phyloP scores from a whole-genome alignment of 768 basidiomycete species.

The Clavulina sp. region DNA sequence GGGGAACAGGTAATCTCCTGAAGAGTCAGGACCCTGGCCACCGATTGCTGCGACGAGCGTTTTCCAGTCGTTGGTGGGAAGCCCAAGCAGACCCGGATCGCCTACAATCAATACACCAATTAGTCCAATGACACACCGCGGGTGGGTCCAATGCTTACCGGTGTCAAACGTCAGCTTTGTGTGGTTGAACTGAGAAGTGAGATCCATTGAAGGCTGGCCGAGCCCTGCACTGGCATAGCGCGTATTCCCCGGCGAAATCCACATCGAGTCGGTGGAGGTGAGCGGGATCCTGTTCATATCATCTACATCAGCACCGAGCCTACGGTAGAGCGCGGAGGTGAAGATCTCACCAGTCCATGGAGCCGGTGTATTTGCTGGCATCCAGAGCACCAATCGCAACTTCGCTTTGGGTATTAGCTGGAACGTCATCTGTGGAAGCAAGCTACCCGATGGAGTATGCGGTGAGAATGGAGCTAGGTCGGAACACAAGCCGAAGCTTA shows the following conservation, averaged over 20 bases:
- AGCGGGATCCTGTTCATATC: background rate
- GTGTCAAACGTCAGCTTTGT: background rate
- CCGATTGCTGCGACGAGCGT: constrained; percentile 3
- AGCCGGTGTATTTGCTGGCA: constrained; percentile 8
- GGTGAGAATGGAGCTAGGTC: too few species aligned
- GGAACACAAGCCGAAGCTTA: too few species aligned
- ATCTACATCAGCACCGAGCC: background rate
- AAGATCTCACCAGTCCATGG: constrained; percentile 5
- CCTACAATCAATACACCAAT: background rate
- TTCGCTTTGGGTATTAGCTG: background rate
- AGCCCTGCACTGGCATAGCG: background rate
- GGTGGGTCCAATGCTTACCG: background rate
- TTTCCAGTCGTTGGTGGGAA: constrained; percentile 8
- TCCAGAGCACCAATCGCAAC: constrained; percentile 7
- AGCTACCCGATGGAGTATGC: background rate
- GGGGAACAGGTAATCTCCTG: constrained; percentile 5
- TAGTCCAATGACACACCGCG: background rate
- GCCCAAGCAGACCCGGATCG: constrained; percentile 8
- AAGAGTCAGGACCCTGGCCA: background rate
- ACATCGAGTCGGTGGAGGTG: background rate
- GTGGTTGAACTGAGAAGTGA: background rate
- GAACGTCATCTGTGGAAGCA: background rate
- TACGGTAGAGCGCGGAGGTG: background rate
- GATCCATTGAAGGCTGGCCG: background rate
- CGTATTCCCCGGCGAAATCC: background rate